phyloP scores from a whole-genome alignment of 2,329 filamentous ascomycete genomes.

The Ceratocystis papillata region DNA sequence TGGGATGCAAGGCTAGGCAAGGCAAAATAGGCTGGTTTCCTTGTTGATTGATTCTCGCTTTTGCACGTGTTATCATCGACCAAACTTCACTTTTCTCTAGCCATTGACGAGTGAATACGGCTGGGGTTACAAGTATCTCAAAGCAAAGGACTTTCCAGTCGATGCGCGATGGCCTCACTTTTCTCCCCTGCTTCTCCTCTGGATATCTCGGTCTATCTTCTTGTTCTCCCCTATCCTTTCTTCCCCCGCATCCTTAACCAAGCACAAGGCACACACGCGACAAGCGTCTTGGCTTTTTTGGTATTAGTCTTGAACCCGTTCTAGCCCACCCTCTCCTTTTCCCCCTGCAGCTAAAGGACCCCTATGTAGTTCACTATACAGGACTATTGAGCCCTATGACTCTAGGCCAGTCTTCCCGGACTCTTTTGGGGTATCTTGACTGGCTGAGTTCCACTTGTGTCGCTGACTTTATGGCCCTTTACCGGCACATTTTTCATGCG shows the following conservation, averaged over 20 bases:
- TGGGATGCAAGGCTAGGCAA: not conserved
- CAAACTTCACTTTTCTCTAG: not conserved
- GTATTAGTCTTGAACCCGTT: not conserved
- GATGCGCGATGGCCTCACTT: no score
- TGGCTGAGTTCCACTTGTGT: not conserved
- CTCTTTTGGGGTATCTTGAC: not conserved
- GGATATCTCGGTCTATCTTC: no score
- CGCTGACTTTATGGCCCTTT: not conserved
- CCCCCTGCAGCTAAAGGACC: not conserved
- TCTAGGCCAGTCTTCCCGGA: not conserved
- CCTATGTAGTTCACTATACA: not conserved
- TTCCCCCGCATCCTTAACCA: not conserved
- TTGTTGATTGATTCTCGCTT: not conserved
- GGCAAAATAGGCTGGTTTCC: not conserved
- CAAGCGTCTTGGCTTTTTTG: not conserved
- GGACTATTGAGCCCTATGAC: not conserved
- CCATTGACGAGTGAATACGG: no score
- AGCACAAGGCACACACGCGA: conserved; percentile 10
- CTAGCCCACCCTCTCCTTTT: not conserved
- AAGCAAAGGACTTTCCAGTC: no score
- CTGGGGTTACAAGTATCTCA: no score
- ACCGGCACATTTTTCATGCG: not conserved
- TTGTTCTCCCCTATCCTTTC: not conserved
- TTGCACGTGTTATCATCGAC: not conserved
- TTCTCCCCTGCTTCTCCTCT: no score